Evolutionary conservation across 257 asterid genomes (phyloP), one percentile per base, ranked within the genome.

Genomic region (Fraxinus pennsylvanica): DNA sequence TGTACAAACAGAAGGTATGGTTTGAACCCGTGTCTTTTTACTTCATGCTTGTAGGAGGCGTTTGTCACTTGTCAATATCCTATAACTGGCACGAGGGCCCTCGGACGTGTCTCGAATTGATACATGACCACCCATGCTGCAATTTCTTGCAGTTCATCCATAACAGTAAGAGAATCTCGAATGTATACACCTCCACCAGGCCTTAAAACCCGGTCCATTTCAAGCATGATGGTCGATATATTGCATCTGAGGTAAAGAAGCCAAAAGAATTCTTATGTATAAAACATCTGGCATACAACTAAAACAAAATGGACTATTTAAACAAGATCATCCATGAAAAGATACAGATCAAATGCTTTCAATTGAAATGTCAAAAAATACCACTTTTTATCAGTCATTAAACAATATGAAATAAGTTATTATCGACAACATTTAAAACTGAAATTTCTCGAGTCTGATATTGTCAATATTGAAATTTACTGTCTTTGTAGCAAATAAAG

Each of bases 181-280:
- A 87, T 75, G 59, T 81, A 87, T 5, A 54, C 81, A 0, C 72
- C 81, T 35, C 88, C 91, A 43, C 89, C 91, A 1, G 89, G 91
- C 82, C 91, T 83, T 35, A 85, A 79, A 43, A 87, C 81, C 22
- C 91, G 83, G 73, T 87, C 91, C 91, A 87, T 87, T 74, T 87
- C 91, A 67, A 87, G 88, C 89, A 85, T 83, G 82, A 87, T 87
- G 39, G 82, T 72, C 22, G 89, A 79, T 22, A 85, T 68, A 69
- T 83, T 85, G 86, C 89, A 85, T 74, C 91, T 87, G 83, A 52
- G 45, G 41, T 35, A 41, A 52, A 74, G 10, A 76, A 57, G 72
- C 52, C 77, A 47, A 30, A 69, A 57, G 45, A 68, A 63, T 54
- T 54, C 3, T 15, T 13, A 45, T 4, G 25, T 54, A 15, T 5